These are phyloP conservation scores for Salix udensis DNA, from an alignment of 345 rosid genomes.

Conservation along the genomic window DNA sequence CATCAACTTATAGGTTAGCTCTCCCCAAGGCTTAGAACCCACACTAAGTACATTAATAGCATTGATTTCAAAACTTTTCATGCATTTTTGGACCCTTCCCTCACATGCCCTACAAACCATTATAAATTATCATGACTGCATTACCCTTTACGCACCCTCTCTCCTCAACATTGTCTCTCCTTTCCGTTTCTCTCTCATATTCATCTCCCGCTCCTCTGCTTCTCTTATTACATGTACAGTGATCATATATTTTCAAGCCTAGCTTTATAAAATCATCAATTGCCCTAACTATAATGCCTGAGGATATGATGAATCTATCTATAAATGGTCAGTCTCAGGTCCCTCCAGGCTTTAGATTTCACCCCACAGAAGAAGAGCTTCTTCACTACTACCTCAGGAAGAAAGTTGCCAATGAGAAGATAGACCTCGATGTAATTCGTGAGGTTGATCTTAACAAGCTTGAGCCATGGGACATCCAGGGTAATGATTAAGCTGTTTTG, in stretches of 20 bases:
- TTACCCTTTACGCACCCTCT: slow-evolving; percentile 48
- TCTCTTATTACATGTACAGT: not conserved
- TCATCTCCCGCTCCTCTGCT: not conserved
- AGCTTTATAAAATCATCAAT: not conserved
- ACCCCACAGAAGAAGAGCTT: slow-evolving; percentile 96
- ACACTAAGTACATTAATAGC: slow-evolving; percentile 42
- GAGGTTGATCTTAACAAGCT: slow-evolving; percentile 99
- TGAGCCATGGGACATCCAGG: slow-evolving; percentile 99
- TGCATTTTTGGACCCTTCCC: slow-evolving; percentile 36
- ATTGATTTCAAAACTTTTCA: slow-evolving; percentile 43
- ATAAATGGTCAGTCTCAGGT: slow-evolving; percentile 92
- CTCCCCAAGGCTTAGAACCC: slow-evolving; percentile 37
- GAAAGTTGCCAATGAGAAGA: slow-evolving; percentile 75
- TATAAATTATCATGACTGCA: slow-evolving; percentile 68
- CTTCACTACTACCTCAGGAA: slow-evolving; percentile 89
- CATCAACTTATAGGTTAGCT: slow-evolving; percentile 39
- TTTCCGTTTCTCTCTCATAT: not conserved
- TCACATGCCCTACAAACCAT: slow-evolving; percentile 47
- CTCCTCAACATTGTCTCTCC: slow-evolving; percentile 4
- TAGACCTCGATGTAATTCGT: slow-evolving; percentile 93
- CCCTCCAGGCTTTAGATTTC: slow-evolving; percentile 98
- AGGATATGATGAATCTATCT: slow-evolving; percentile 60
- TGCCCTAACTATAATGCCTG: slow-evolving; percentile 20
- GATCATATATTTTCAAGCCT: not conserved
- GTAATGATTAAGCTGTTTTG: slow-evolving; percentile 22